Conservation (phyloP, 495 filamentous ascomycete genomes). For the Penicillium coffeae region DNA sequence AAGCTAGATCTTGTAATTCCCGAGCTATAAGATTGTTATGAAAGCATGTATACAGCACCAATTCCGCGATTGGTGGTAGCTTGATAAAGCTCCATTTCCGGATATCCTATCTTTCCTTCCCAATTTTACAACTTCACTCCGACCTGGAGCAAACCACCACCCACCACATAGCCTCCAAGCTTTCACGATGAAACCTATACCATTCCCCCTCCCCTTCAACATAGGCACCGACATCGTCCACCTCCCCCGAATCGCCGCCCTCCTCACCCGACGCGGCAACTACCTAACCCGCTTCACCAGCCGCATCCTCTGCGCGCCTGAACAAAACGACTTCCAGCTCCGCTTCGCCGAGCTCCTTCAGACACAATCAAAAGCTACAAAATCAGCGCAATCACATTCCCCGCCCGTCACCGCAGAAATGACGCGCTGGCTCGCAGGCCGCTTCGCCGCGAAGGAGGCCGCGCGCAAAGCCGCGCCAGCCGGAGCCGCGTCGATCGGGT, state of each 20-base stretch:
- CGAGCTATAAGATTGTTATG: too few relatives aligned
- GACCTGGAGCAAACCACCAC: constrained; percentile 3
- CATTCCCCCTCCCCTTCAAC: constrained; percentile 41
- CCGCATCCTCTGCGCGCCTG: constrained; percentile 46
- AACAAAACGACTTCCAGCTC: constrained; percentile 37
- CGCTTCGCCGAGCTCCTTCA: constrained; percentile 29
- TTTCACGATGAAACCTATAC: constrained; percentile 25
- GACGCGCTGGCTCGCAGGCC: constrained; percentile 44
- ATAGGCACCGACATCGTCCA: constrained; percentile 55
- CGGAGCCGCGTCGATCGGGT: constrained; percentile 37
- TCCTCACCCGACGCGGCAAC: constrained; percentile 34
- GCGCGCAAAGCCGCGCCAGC: constrained; percentile 44
- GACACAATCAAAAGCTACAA: background rate
- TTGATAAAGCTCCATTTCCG: background rate
- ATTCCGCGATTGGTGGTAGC: too few relatives aligned
- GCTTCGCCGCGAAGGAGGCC: constrained; percentile 49
- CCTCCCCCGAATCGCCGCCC: constrained; percentile 46
- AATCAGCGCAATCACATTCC: background rate
- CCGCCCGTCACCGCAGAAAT: constrained; percentile 33
- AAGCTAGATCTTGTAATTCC: too few relatives aligned
- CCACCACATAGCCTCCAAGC: background rate
- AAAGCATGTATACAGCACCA: too few relatives aligned
- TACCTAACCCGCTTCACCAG: constrained; percentile 48
- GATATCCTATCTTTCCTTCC: background rate
- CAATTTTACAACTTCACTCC: constrained; percentile 5